Conservation (phyloP, 2,329 filamentous ascomycete genomes). For the Apiospora pterosperma region DNA sequence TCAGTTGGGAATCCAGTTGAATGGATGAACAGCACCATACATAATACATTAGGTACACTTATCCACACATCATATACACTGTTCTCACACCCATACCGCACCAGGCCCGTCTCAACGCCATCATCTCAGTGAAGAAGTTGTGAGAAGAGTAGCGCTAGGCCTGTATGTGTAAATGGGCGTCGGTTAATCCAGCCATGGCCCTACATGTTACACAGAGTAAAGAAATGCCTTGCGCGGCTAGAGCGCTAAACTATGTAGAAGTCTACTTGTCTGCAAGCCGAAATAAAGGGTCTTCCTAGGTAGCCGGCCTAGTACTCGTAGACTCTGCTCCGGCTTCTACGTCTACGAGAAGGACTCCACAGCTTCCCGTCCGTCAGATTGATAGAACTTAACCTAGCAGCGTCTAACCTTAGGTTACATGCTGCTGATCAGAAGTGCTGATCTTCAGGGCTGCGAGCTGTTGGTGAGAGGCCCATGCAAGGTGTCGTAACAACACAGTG, state of each 20-base stretch:
- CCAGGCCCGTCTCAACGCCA: no score
- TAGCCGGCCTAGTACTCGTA: not conserved
- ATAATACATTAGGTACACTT: not conserved
- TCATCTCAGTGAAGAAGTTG: no score
- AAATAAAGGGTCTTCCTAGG: not conserved
- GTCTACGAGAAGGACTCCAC: not conserved
- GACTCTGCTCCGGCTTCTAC: not conserved
- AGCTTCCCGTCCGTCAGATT: not conserved
- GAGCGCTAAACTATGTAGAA: not conserved
- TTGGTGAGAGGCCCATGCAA: not conserved
- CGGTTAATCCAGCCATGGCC: no score
- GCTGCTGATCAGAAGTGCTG: no score
- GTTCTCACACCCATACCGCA: not conserved
- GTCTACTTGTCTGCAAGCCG: not conserved
- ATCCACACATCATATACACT: not conserved
- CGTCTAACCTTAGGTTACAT: no score
- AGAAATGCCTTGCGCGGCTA: not conserved
- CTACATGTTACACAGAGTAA: no score
- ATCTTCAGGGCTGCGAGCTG: not conserved
- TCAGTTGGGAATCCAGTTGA: not conserved
- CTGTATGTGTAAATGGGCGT: no score
- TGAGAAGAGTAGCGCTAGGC: not conserved
- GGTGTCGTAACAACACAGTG: not conserved
- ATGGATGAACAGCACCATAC: no score
- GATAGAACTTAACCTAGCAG: not conserved